These are phyloP conservation scores for Coemansia sp. DNA, from an alignment of 192 early-diverging fungal genomes.

Conservation along the genomic window DNA sequence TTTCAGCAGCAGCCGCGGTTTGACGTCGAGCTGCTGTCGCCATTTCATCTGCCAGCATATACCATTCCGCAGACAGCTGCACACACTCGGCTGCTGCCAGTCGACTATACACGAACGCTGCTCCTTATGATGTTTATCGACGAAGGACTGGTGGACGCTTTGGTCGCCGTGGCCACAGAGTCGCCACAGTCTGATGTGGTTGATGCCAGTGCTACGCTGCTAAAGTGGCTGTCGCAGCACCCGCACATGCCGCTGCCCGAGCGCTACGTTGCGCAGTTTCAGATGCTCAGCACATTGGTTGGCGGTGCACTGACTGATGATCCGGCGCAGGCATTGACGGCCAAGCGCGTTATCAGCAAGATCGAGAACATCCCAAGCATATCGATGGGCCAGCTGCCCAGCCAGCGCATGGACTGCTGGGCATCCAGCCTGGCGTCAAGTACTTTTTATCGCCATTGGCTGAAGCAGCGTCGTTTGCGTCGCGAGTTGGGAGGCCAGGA, in stretches of 20 bases:
- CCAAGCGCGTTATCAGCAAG: slow-evolving; percentile 34
- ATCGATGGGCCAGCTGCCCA: slow-evolving; percentile 50
- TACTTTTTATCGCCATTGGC: slow-evolving; percentile 30
- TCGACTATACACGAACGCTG: slow-evolving; percentile 51
- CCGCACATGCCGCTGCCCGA: slow-evolving; percentile 51
- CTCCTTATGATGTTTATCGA: slow-evolving; percentile 54
- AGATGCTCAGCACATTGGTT: slow-evolving; percentile 39
- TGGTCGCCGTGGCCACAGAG: slow-evolving; percentile 34
- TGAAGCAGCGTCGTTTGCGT: slow-evolving; percentile 27
- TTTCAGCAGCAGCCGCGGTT: slow-evolving; percentile 52
- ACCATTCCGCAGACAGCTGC: slow-evolving; percentile 38
- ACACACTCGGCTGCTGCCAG: slow-evolving; percentile 36
- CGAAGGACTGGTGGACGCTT: slow-evolving; percentile 51
- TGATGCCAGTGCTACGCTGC: slow-evolving; percentile 48
- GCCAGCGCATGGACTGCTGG: slow-evolving; percentile 49
- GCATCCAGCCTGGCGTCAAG: slow-evolving; percentile 45
- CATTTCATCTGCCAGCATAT: slow-evolving; percentile 34
- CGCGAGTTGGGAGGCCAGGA: slow-evolving; percentile 6
- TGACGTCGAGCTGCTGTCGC: slow-evolving; percentile 48
- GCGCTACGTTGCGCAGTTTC: slow-evolving; percentile 33
- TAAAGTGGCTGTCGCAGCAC: slow-evolving; percentile 54
- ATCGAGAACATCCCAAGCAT: slow-evolving; percentile 51
- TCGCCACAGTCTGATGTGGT: slow-evolving; percentile 36
- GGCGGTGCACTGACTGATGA: slow-evolving; percentile 22
- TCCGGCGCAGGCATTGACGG: slow-evolving; percentile 11